Base-by-base conservation (phyloP, 2,329 filamentous ascomycete species). In the Epicoccum nigrum region DNA sequence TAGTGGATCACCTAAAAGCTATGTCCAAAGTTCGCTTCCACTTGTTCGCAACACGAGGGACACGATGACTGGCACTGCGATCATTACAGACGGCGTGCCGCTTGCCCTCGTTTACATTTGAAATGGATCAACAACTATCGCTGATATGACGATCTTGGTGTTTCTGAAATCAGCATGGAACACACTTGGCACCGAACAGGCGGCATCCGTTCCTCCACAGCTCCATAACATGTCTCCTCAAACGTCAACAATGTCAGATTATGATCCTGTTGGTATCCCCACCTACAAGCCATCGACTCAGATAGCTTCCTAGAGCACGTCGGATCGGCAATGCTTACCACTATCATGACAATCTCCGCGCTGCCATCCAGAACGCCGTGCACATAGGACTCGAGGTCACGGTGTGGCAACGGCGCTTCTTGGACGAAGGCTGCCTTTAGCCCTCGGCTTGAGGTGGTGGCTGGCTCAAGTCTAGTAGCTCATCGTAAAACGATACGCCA, bases 161-260 rank as follows among this genome's bases (percentile, higher is more conserved):
- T 52, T 51, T 51, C 43, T 39, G 43, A 47, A 34, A 19, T 20
- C 38, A 34, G 15, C 19, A 21, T 47, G 43, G 38, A 44, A 52
- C 43, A 32, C 21, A n/a, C 27, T 28, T 40, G 49, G 38, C 27
- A 16, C 43, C 25, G 21, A 32, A 23, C 32, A 47, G 27, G 44
- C 49, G 33, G 15, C 39, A 45, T 45, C 30, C 20, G 32, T 42
- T 32, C 46, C 32, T 44, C 32, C 13, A 28, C 42, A 38, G 27
- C 37, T 46, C 25, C 31, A 27, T 16, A 17, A 15, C 7, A 20
- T 31, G 27, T n/a, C 32, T 37, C 48, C 49, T 52, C 49, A 42
- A 38, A 47, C 49, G 32, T 47, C 49, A 47, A 47, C 33, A 34
- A 39, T 16, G 27, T 43, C 49, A 31, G 45, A 42, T 38, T 38